Conservation (phyloP, 495 filamentous ascomycete species). For the Talaromyces proteolyticus region DNA sequence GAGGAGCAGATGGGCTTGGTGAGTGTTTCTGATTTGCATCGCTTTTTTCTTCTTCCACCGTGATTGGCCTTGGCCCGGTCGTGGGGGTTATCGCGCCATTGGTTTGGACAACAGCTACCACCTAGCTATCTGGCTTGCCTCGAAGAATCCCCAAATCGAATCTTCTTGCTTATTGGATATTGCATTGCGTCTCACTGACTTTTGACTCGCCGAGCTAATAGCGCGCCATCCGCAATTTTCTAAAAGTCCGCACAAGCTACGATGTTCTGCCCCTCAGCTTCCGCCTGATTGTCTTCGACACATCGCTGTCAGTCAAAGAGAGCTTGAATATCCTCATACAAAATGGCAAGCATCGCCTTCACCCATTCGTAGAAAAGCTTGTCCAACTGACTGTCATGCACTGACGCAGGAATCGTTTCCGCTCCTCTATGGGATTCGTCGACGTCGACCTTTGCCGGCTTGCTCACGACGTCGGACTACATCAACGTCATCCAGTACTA, state of each 20-base stretch:
- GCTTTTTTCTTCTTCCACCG: conserved; percentile 11
- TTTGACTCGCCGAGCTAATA: conserved; percentile 30
- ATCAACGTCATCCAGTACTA: conserved; percentile 99
- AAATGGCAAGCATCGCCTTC: conserved; percentile 61
- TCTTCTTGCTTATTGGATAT: no score
- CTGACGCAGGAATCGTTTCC: conserved; percentile 97
- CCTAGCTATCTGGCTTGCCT: background rate
- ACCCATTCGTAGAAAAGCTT: background rate
- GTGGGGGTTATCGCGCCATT: background rate
- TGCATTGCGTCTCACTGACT: conserved; percentile 9
- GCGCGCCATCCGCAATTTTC: conserved; percentile 89
- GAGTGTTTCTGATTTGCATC: conserved; percentile 44
- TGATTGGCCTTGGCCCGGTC: background rate
- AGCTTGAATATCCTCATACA: conserved; percentile 95
- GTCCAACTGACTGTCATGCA: conserved; percentile 10
- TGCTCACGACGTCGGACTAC: conserved; percentile 94
- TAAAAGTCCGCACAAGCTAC: conserved; percentile 94
- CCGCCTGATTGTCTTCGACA: conserved; percentile 93
- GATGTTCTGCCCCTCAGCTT: conserved; percentile 98
- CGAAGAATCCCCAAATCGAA: no score
- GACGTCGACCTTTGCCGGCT: conserved; percentile 85
- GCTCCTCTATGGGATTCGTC: conserved; percentile 97
- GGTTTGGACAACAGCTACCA: background rate
- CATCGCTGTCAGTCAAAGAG: conserved; percentile 91
- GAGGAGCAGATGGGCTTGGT: conserved; percentile 94